phyloP scores from a whole-genome alignment of 441 rosid genomes.

The Erodium moschatum region DNA sequence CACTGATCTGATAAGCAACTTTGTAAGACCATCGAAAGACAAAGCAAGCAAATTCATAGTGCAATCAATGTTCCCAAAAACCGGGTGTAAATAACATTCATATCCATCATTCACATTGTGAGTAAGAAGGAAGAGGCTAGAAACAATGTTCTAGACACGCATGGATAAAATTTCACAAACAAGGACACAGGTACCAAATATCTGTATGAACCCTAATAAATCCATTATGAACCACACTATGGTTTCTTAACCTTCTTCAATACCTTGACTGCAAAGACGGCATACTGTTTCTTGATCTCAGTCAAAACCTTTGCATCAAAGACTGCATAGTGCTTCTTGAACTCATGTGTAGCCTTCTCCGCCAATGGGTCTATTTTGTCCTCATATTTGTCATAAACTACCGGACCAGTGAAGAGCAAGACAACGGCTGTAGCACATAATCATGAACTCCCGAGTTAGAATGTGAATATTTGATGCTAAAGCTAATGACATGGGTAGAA shows the following conservation, averaged over 20 bases:
- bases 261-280: slow-evolving; percentile 35
- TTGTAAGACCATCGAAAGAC: background rate
- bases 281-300: slow-evolving; percentile 72
- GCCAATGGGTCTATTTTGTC: slow-evolving; percentile 65
- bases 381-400: slow-evolving; percentile 69
- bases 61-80: background rate
- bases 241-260: background rate
- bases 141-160: background rate
- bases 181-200: background rate
- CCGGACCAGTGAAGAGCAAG: slow-evolving; percentile 66
- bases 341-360: slow-evolving; percentile 59
- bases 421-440: slow-evolving; percentile 48
- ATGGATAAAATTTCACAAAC: background rate
- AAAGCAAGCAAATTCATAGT: background rate
- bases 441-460: background rate
- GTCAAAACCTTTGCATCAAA: slow-evolving; percentile 59
- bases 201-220: background rate
- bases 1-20: no score
- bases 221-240: background rate
- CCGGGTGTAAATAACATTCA: background rate
- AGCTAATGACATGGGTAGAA: background rate
- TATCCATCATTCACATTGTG: background rate
- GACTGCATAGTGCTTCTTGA: slow-evolving; percentile 66
- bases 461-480: background rate
- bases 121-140: background rate